Evolutionary conservation across 2,329 filamentous ascomycete genomes (phyloP).

Genomic region (Ceratocystis colombiana): DNA sequence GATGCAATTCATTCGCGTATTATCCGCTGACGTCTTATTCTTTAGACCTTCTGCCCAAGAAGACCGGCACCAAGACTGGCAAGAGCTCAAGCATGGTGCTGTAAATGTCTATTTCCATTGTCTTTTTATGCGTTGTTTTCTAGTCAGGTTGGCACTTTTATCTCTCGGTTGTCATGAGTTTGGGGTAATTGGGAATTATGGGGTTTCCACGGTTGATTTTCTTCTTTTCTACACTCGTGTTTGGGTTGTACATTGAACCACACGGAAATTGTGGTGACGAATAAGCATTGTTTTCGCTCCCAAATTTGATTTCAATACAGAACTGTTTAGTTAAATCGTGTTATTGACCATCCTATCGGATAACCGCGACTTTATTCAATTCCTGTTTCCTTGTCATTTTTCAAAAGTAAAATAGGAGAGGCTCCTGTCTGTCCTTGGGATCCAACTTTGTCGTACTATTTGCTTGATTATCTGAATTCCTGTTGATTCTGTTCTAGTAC

Average conservation of each 20-base stretch:
- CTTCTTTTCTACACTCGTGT: slow-evolving; percentile 46
- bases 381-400: too few species aligned
- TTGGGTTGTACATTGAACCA: slow-evolving; percentile 64
- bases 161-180: slow-evolving; percentile 64
- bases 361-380: too few species aligned
- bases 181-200: slow-evolving; percentile 59
- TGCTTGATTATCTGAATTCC: neutral
- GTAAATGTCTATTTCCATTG: slow-evolving; percentile 53
- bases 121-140: slow-evolving; percentile 38
- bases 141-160: slow-evolving; percentile 49
- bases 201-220: slow-evolving; percentile 50
- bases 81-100: slow-evolving; percentile 92
- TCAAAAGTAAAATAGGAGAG: too few species aligned
- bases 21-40: slow-evolving; percentile 34
- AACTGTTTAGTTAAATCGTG: neutral
- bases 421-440: too few species aligned
- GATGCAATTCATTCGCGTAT: neutral
- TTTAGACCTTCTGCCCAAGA: slow-evolving; percentile 94
- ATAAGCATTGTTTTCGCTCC: slow-evolving; percentile 39
- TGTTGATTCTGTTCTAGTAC: slow-evolving; percentile 8
- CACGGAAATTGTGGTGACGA: slow-evolving; percentile 54
- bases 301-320: slow-evolving; percentile 23
- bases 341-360: too few species aligned
- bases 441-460: too few species aligned
- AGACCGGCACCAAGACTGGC: slow-evolving; percentile 83